Conservation (phyloP, 805 yeast species). For the Blastobotrys americana region DNA sequence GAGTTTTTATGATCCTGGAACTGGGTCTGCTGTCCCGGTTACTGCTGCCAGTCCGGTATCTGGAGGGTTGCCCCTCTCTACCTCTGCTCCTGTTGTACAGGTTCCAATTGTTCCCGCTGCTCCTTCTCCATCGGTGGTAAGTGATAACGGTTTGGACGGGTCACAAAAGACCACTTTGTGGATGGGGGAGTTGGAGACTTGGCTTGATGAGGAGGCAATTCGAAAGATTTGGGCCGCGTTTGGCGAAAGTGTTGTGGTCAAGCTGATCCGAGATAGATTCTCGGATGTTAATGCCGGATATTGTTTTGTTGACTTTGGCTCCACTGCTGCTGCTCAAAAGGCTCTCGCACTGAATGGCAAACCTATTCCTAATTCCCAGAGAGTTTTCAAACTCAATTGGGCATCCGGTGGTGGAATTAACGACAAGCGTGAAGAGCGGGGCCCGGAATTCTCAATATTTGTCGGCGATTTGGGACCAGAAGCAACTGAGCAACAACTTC, state of each 20-base stretch:
- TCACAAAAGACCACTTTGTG: constrained; percentile 31
- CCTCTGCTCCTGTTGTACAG: neutral
- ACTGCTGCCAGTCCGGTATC: neutral
- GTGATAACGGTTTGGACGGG: constrained; percentile 7
- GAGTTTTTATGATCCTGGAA: neutral
- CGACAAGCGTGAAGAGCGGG: constrained; percentile 26
- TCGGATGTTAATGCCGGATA: constrained; percentile 51
- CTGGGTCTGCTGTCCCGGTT: too few relatives aligned
- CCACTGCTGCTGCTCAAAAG: constrained; percentile 50
- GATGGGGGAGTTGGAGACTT: constrained; percentile 87
- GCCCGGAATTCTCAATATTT: constrained; percentile 59
- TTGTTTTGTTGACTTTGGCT: constrained; percentile 72
- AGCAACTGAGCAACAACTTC: constrained; percentile 58
- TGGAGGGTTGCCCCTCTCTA: neutral
- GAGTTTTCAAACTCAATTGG: constrained; percentile 68
- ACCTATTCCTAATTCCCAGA: constrained; percentile 55
- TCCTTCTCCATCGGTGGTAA: constrained; percentile 5
- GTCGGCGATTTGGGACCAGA: constrained; percentile 80
- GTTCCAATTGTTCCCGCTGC: constrained; percentile 1
- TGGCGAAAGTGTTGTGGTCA: constrained; percentile 61
- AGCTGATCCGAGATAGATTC: constrained; percentile 62
- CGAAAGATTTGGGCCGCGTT: constrained; percentile 60
- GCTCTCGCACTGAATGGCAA: constrained; percentile 65
- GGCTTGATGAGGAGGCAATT: constrained; percentile 69
- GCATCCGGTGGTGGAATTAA: constrained; percentile 50